These are phyloP conservation scores for Hydnomerulius pinastri DNA, from an alignment of 768 basidiomycete genomes.

Conservation along the genomic window DNA sequence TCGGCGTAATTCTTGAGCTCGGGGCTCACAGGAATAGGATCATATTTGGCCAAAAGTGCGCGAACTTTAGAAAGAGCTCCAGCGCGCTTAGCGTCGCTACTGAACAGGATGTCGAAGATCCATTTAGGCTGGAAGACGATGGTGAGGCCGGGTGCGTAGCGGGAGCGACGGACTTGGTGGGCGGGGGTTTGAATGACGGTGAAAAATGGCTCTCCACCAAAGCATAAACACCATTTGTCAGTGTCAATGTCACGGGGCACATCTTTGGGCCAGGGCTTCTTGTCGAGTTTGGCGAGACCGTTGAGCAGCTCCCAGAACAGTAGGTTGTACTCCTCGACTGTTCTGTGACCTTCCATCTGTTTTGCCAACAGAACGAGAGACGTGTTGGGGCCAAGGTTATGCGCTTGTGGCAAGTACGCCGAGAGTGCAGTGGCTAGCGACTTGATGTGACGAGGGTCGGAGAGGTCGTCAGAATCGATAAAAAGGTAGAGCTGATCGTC, in stretches of 20 bases:
- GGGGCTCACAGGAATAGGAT: conserved; percentile 22
- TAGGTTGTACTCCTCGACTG: conserved; percentile 20
- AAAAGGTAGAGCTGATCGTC: conserved; percentile 23
- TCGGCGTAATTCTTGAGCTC: conserved; percentile 27
- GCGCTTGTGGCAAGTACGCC: conserved; percentile 17
- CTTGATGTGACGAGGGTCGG: conserved; percentile 19
- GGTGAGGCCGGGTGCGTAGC: conserved; percentile 19
- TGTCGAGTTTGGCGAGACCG: conserved; percentile 18
- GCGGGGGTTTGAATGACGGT: conserved; percentile 22
- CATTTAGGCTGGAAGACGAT: conserved; percentile 27
- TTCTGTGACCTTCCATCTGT: conserved; percentile 6
- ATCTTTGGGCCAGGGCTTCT: conserved; percentile 15
- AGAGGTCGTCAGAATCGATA: conserved; percentile 24
- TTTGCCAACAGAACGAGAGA: conserved; percentile 20
- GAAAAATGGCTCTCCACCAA: conserved; percentile 22
- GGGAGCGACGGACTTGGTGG: conserved; percentile 23
- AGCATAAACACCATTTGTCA: conserved; percentile 22
- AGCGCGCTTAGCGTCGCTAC: conserved; percentile 17
- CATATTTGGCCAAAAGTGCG: conserved; percentile 16
- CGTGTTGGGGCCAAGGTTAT: conserved; percentile 19
- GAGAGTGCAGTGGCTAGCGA: conserved; percentile 17
- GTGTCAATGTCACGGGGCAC: conserved; percentile 23
- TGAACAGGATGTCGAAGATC: conserved; percentile 26
- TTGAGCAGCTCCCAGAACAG: conserved; percentile 23
- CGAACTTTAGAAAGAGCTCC: conserved; percentile 21